Evolutionary conservation across 2,329 filamentous ascomycete species (phyloP), one percentile per base, ranked within the genome.

Genomic region (Chaetomium olivaceum): DNA sequence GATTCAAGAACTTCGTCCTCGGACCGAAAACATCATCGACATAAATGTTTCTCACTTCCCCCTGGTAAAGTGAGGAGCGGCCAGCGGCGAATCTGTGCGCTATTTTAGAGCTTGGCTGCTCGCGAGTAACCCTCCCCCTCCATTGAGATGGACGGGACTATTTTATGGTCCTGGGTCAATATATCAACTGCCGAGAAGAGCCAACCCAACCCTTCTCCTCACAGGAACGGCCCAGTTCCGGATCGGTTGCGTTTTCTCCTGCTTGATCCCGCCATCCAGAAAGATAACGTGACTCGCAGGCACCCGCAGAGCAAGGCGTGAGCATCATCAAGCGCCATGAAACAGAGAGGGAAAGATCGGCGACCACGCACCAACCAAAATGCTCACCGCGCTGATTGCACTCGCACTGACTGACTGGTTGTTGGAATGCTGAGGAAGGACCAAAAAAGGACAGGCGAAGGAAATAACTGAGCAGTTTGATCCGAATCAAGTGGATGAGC

Each of bases 121-220:
- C 39, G 39, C 39, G 39, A 19, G 16, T 4, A 19, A 19, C 39
- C 16, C 16, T 5, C 16, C 16, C 39, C 39, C 27, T n/a, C n/a
- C n/a, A n/a, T 48, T 16, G 5, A 36, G 11, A 1, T 9, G 39
- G n/a, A 48, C 46, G 46, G 46, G 46, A 48, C 46, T 48, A 23
- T 12, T 23, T 6, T 4, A 31, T 19, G 27, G 51, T 11, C 19
- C 57, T 33, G 43, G n/a, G 27, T 11, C 19, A 23, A 51, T 59
- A 50, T 50, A 21, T 11, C 59, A 55, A 54, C 16, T 61, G 59
- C 59, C 59, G 59, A 61, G 59, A 61, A 31, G 46, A 50, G 19
- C 12, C 27, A 27, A 31, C 31, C 12, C 27, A 27, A 31, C 31
- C n/a, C 16, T 39, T 43, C 39, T 43, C 54, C 16, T n/a, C 29